phyloP scores from a whole-genome alignment of 495 filamentous ascomycete genomes.

The Aspergillus biplanus region DNA sequence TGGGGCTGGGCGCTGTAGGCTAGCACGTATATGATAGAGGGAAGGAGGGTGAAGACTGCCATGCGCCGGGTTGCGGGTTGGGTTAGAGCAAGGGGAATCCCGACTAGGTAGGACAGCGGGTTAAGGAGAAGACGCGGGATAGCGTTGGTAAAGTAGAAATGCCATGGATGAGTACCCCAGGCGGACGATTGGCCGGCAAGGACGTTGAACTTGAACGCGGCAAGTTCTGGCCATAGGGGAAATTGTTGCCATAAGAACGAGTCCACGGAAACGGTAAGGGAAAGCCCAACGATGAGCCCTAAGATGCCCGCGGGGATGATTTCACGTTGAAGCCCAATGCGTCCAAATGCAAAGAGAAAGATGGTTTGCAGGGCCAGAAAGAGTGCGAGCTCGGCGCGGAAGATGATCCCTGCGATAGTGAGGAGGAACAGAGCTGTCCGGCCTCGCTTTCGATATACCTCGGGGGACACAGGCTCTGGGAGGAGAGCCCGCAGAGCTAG shows the following conservation, averaged over 20 bases:
- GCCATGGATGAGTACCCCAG: conserved; percentile 86
- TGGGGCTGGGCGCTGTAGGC: conserved; percentile 87
- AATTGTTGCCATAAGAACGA: conserved; percentile 86
- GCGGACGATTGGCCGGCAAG: conserved; percentile 67
- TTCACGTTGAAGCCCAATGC: conserved; percentile 56
- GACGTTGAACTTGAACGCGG: conserved; percentile 90
- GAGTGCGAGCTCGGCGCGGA: conserved; percentile 87
- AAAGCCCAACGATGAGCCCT: conserved; percentile 64
- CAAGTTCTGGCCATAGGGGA: conserved; percentile 88
- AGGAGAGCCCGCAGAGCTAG: conserved; percentile 73
- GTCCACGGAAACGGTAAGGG: conserved; percentile 73
- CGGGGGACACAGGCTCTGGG: conserved; percentile 46
- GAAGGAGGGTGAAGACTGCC: conserved; percentile 61
- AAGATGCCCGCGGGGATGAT: conserved; percentile 70
- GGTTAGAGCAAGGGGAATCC: conserved; percentile 66
- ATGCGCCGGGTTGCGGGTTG: conserved; percentile 52
- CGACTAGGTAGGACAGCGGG: conserved; percentile 63
- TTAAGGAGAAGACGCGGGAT: conserved; percentile 85
- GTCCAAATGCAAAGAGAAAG: conserved; percentile 56
- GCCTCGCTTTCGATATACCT: conserved; percentile 44
- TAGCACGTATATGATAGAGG: conserved; percentile 70
- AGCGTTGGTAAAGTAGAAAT: conserved; percentile 82
- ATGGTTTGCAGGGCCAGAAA: conserved; percentile 61
- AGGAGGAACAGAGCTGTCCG: conserved; percentile 69
- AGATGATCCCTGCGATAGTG: conserved; percentile 81